Evolutionary conservation across 2,329 filamentous ascomycete species (phyloP).

Genomic region (Orbilia ellipsospora): DNA sequence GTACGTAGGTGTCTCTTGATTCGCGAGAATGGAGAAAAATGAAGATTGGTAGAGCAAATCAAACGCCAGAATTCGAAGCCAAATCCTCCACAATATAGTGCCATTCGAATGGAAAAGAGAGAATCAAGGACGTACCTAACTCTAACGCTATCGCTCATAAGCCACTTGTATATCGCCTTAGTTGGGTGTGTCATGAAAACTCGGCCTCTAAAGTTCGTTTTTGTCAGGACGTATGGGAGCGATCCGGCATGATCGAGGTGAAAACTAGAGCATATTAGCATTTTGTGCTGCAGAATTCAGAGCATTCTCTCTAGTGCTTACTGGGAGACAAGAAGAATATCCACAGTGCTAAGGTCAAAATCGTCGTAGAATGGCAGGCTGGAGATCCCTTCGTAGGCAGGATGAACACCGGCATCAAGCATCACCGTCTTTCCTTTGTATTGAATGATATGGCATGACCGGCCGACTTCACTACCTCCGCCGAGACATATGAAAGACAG

Average conservation of each 20-base stretch:
- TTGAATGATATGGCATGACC: conserved; percentile 96
- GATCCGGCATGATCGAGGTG: conserved; percentile 98
- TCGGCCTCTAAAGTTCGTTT: conserved; percentile 95
- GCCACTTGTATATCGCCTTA: conserved; percentile 99
- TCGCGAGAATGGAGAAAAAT: conserved; percentile 1
- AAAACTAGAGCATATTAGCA: conserved; percentile 73
- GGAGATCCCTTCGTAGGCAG: conserved; percentile 92
- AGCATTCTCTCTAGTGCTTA: conserved; percentile 62
- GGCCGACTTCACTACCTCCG: conserved; percentile 94
- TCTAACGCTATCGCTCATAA: conserved; percentile 95
- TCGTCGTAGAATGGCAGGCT: conserved; percentile 97
- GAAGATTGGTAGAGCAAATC: conserved; percentile 1
- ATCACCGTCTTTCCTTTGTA: conserved; percentile 99
- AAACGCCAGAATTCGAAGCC: conserved; percentile 13
- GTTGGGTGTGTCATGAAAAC: conserved; percentile 99
- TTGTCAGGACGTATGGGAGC: conserved; percentile 95
- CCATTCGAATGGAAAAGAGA: background rate
- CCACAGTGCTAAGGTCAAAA: conserved; percentile 96
- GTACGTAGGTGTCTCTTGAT: conserved; percentile 37
- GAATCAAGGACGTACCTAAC: conserved; percentile 71
- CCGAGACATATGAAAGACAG: conserved; percentile 93
- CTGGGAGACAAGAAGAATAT: conserved; percentile 98
- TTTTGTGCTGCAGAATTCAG: conserved; percentile 7
- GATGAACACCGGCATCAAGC: conserved; percentile 98
- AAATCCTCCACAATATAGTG: conserved; percentile 14